Percentiles rank a stretch among this genome's conserved stretches.
phyloP scores from a whole-genome alignment of 2,329 filamentous ascomycete species.

The Podosphaera xanthii region DNA sequence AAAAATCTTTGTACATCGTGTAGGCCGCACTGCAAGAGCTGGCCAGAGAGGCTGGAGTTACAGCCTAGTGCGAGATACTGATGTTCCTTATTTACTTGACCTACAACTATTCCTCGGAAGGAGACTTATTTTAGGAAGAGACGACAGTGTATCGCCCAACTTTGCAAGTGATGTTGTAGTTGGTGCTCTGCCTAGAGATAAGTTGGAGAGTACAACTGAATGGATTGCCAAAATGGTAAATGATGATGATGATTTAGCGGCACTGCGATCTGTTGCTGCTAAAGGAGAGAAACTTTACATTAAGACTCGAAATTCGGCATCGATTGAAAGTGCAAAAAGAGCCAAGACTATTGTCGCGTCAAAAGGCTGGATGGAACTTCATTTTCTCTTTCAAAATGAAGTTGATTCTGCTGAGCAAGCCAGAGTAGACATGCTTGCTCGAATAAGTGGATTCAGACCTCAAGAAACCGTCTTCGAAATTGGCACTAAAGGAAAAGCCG shows the following conservation, averaged over 20 bases:
- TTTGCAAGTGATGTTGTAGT: constrained; percentile 70
- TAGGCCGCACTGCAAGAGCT: constrained; percentile 85
- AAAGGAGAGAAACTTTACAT: constrained; percentile 91
- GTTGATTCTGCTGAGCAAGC: constrained; percentile 43
- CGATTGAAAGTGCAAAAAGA: constrained; percentile 70
- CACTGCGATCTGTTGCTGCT: constrained; percentile 47
- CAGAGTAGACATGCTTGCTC: constrained; percentile 66
- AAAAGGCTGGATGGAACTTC: constrained; percentile 48
- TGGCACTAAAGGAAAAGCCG: constrained; percentile 44
- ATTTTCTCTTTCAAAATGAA: constrained; percentile 58
- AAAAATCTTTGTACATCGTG: constrained; percentile 89
- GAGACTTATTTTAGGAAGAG: constrained; percentile 53
- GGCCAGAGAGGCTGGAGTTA: constrained; percentile 88
- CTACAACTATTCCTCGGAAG: constrained; percentile 86
- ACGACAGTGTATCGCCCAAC: constrained; percentile 33
- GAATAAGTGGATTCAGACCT: constrained; percentile 72
- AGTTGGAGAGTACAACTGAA: constrained; percentile 55
- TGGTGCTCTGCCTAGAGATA: constrained; percentile 49
- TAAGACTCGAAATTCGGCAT: constrained; percentile 73
- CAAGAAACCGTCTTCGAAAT: constrained; percentile 95
- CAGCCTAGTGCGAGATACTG: constrained; percentile 68
- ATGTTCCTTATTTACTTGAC: constrained; percentile 80
- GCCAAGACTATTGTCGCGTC: constrained; percentile 54
- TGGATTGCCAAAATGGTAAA: constrained; percentile 59
- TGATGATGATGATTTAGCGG: constrained; percentile 50